phyloP scores from a whole-genome alignment of 116 monocot genomes.

The Zostera marina region DNA sequence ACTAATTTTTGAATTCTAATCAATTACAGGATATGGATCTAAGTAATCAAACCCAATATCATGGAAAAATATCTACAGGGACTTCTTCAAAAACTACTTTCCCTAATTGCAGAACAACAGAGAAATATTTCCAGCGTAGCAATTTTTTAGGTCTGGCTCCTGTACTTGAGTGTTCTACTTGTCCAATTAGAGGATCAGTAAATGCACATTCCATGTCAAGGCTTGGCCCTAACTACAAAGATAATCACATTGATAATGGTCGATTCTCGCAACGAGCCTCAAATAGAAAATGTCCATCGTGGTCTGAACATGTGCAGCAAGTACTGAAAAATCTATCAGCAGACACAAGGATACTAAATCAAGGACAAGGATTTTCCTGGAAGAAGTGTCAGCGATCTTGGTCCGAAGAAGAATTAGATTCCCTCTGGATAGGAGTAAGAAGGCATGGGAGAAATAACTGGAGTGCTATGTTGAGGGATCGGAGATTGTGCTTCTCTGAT shows the following conservation, averaged over 20 bases:
- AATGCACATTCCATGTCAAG: neutral
- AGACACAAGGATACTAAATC: conserved; percentile 14
- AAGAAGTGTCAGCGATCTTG: conserved; percentile 26
- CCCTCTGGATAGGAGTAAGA: conserved; percentile 90
- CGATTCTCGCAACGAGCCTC: conserved; percentile 4
- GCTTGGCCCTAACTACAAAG: neutral
- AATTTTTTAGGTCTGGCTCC: conserved; percentile 1
- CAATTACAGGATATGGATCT: too few relatives aligned
- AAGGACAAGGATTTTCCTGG: conserved; percentile 13
- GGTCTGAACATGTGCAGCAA: conserved; percentile 12
- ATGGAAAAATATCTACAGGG: neutral
- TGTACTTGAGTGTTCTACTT: neutral
- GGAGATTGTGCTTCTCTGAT: conserved; percentile 29
- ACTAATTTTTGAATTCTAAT: too few relatives aligned
- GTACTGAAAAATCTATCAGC: conserved; percentile 13
- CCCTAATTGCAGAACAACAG: neutral
- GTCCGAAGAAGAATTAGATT: conserved; percentile 91
- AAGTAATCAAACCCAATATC: neutral
- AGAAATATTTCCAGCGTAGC: neutral
- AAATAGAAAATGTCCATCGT: conserved; percentile 5
- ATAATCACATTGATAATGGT: conserved; percentile 1
- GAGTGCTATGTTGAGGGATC: conserved; percentile 58
- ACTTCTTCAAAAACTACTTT: neutral
- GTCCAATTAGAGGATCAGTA: neutral
- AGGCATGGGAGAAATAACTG: conserved; percentile 74